Base-by-base conservation (phyloP, 371 early-diverging fungal genomes). In the Circinella umbellata region DNA sequence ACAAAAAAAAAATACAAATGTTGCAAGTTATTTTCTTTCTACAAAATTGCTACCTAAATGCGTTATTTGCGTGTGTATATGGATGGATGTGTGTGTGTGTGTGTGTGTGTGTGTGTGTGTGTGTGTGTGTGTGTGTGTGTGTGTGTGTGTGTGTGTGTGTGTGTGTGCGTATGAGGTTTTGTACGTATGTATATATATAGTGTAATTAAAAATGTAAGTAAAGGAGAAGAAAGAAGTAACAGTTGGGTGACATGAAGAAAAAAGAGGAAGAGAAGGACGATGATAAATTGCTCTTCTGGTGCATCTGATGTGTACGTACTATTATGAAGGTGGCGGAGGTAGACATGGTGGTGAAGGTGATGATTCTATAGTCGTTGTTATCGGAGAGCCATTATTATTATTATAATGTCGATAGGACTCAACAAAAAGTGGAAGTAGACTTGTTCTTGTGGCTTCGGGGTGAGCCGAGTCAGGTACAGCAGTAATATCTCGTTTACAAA, bases 401-500 rank as follows among this genome's bases (percentile, higher is more conserved):
- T 36, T 27, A 34, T 34, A 17, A 37, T 20, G n/a, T 51, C 7
- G 48, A 36, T 37, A 64, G 0, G 65, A 35, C 15, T 64, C 65
- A 36, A 53, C 51, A 53, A 51, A 53, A 46, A 64, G 48, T 11
- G 65, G 65, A 14, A 64, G 37, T 3, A 64, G 17, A 10, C 20
- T 7, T 47, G 65, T 36, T 13, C 39, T 7, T 47, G 65, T 36
- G 20, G 64, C 36, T 64, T 46, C 47, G 38, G 51, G 51, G 17
- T 46, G 51, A 37, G 17, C 35, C 39, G 65, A 47, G 13, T 27
- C 36, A 13, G 51, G 20, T 64, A 53, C 48, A 17, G 34, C 20
- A n/a, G 65, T 64, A n/a, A 64, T 64, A 27, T 64, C 65, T 36
- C 65, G 65, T 35, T 64, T 64, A 36, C 65, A 64, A n/a, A 64